Conservation (phyloP, 2,329 filamentous ascomycete species). For the Bipolaris victoriae region DNA sequence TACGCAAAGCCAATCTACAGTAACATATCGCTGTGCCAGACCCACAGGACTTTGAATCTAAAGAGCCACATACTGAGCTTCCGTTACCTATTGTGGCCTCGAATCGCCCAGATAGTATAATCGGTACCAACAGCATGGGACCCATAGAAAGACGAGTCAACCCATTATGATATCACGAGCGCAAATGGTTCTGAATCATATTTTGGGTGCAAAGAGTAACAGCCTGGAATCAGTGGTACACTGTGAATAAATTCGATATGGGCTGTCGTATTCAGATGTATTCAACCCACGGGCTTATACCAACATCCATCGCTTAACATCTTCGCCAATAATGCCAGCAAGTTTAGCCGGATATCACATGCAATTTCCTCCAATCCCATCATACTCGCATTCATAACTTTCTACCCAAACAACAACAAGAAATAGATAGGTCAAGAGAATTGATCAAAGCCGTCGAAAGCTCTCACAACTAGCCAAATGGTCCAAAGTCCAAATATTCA, state of each 20-base stretch:
- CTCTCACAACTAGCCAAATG: no score
- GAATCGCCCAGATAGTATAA: constrained; percentile 29
- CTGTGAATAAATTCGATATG: constrained; percentile 27
- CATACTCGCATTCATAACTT: constrained; percentile 9
- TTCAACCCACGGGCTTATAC: constrained; percentile 30
- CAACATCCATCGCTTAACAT: constrained; percentile 28
- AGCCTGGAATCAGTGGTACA: constrained; percentile 36
- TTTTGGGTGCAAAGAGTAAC: constrained; percentile 30
- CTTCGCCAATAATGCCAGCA: constrained; percentile 3
- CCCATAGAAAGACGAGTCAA: constrained; percentile 37
- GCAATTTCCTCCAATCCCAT: constrained; percentile 16
- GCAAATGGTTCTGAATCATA: constrained; percentile 30
- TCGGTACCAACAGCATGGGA: constrained; percentile 37
- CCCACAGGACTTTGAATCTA: no score
- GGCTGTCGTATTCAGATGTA: constrained; percentile 28
- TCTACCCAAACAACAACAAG: not conserved
- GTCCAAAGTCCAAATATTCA: no score
- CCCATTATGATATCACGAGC: constrained; percentile 32
- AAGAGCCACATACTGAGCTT: no score
- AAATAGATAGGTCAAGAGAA: no score
- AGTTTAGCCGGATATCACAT: no score
- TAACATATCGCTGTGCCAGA: no score
- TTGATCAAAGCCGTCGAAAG: no score
- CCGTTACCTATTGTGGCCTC: no score
- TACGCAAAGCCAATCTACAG: no score